Evolutionary conservation across 257 asterid species (phyloP).

Genomic region (Solanum clarkiae): DNA sequence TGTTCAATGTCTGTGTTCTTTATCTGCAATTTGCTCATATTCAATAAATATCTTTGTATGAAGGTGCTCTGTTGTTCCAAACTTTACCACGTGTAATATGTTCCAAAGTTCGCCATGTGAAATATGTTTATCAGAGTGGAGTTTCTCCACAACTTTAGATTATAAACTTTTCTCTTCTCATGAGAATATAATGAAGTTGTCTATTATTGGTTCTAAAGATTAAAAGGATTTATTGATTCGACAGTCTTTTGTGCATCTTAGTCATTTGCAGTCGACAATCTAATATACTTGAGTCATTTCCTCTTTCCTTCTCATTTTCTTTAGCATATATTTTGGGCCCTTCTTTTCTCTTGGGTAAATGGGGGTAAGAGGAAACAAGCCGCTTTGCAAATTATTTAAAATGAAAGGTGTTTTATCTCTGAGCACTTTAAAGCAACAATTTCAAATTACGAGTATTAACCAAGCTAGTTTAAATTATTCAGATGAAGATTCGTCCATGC

Average conservation of each 20-base stretch:
- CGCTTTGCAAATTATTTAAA: not conserved
- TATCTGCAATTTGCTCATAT: not conserved
- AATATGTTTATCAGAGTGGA: not conserved
- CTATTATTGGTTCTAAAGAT: not conserved
- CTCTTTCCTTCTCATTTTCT: not conserved
- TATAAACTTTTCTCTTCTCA: not conserved
- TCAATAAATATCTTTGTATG: not conserved
- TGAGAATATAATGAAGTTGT: not conserved
- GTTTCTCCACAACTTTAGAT: not conserved
- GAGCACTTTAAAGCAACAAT: not conserved
- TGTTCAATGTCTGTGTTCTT: not conserved
- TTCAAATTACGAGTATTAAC: not conserved
- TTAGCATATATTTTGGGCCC: not conserved
- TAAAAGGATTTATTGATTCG: not conserved
- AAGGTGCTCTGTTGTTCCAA: not conserved
- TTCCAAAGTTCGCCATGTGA: not conserved
- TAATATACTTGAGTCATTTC: not conserved
- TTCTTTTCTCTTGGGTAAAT: not conserved
- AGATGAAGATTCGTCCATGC: slow-evolving; percentile 41
- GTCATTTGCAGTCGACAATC: not conserved
- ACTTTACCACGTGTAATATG: not conserved
- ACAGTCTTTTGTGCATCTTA: not conserved
- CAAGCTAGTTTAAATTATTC: slow-evolving; percentile 11
- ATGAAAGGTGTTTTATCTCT: not conserved
- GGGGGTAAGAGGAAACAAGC: not conserved